Conservation (phyloP, 352 stramenopile species). For the Blastocystis sp. region DNA sequence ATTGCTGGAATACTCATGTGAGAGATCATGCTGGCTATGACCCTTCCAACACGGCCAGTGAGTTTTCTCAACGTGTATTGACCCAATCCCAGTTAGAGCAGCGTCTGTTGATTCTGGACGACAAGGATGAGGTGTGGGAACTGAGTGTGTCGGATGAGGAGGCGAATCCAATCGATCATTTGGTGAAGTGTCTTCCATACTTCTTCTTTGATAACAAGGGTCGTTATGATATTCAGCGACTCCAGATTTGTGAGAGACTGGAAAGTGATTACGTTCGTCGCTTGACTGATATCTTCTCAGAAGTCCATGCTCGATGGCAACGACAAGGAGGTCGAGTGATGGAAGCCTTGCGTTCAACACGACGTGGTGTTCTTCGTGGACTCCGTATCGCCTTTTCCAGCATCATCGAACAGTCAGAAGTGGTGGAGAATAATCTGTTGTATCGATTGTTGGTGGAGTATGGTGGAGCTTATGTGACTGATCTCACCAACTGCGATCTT, state of each 20-base stretch:
- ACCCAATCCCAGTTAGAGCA: neutral
- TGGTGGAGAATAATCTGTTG: slow-evolving; percentile 29
- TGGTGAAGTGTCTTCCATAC: slow-evolving; percentile 60
- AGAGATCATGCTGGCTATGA: neutral
- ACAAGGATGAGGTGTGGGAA: slow-evolving; percentile 59
- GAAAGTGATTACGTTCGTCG: slow-evolving; percentile 52
- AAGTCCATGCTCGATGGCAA: neutral
- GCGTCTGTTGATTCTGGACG: slow-evolving; percentile 45
- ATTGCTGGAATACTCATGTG: slow-evolving; percentile 43
- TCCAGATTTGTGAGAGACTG: neutral
- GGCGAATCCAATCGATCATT: neutral
- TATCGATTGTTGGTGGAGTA: slow-evolving; percentile 35
- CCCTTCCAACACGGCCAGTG: neutral
- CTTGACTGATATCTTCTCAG: slow-evolving; percentile 10
- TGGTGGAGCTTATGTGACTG: slow-evolving; percentile 30
- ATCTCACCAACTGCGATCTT: slow-evolving; percentile 43
- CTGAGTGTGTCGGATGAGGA: neutral
- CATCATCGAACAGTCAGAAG: slow-evolving; percentile 43
- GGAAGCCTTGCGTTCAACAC: neutral
- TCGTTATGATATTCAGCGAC: neutral
- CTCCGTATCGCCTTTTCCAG: slow-evolving; percentile 45
- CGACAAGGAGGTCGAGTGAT: neutral
- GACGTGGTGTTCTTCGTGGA: slow-evolving; percentile 1
- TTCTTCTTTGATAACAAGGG: slow-evolving; percentile 52
- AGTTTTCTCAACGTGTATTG: neutral